Evolutionary conservation across 805 yeast species (phyloP).

Genomic region (Kazachstania africana): DNA sequence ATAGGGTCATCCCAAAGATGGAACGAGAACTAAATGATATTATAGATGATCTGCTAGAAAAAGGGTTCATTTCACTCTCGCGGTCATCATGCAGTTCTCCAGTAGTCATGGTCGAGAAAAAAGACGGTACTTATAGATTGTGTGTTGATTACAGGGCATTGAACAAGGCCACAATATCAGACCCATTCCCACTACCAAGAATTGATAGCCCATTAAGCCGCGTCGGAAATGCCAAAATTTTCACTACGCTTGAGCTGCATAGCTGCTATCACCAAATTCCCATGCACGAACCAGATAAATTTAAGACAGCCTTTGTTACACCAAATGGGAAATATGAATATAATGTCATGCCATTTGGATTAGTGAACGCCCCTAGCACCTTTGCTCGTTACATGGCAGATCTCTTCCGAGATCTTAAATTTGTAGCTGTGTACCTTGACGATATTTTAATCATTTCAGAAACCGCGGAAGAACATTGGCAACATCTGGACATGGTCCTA

Average conservation of each 20-base stretch:
- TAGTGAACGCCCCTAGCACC: conserved; percentile 8
- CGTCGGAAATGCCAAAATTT: background rate
- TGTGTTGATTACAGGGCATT: conserved; percentile 6
- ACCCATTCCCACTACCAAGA: conserved; percentile 4
- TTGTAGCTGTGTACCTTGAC: conserved; percentile 9
- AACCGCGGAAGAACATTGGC: conserved; percentile 6
- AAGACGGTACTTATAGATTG: conserved; percentile 5
- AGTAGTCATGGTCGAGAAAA: conserved; percentile 8
- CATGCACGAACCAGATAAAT: background rate
- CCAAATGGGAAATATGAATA: conserved; percentile 1
- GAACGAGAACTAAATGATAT: background rate
- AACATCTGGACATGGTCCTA: conserved; percentile 7
- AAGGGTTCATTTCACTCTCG: conserved; percentile 5
- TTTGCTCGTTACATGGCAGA: conserved; percentile 13
- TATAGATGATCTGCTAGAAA: conserved; percentile 4
- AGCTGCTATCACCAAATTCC: background rate
- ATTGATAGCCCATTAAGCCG: conserved; percentile 2
- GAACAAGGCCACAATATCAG: conserved; percentile 4
- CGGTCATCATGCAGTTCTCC: conserved; percentile 9
- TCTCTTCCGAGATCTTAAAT: conserved; percentile 6
- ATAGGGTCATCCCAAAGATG: conserved; percentile 1
- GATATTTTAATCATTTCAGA: conserved; percentile 8
- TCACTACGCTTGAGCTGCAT: background rate
- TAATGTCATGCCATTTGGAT: conserved; percentile 3
- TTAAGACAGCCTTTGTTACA: conserved; percentile 2